phyloP scores from a whole-genome alignment of 768 basidiomycete species.

The Dentipellis sp. region DNA sequence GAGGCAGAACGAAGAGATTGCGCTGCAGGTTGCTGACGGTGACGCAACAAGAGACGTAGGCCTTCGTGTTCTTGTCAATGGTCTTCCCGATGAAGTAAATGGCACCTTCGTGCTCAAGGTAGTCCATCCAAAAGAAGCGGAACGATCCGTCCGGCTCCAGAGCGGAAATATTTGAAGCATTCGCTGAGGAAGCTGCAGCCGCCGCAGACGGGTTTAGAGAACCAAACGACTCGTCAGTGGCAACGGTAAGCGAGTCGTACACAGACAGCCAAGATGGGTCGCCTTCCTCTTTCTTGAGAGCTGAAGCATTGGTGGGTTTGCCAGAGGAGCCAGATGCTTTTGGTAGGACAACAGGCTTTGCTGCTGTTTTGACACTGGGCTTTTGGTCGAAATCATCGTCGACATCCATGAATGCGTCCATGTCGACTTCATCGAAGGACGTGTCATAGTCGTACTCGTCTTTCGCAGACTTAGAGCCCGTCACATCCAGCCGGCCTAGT shows the following conservation, averaged over 20 bases:
- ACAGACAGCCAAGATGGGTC: slow-evolving; percentile 66
- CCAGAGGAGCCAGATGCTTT: slow-evolving; percentile 15
- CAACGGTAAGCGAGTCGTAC: slow-evolving; percentile 62
- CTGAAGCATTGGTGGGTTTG: slow-evolving; percentile 15
- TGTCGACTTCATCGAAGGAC: slow-evolving; percentile 44
- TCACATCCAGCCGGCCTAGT: slow-evolving; percentile 50
- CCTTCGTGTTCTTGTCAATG: slow-evolving; percentile 58
- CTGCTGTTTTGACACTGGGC: slow-evolving; percentile 12
- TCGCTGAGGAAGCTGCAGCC: slow-evolving; percentile 21
- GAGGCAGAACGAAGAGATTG: slow-evolving; percentile 84
- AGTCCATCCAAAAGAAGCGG: slow-evolving; percentile 94
- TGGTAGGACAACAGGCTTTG: slow-evolving; percentile 23
- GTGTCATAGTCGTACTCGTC: slow-evolving; percentile 28
- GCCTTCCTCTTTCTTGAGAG: slow-evolving; percentile 34
- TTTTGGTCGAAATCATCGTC: slow-evolving; percentile 41
- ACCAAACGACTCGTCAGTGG: slow-evolving; percentile 52
- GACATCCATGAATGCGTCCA: slow-evolving; percentile 50
- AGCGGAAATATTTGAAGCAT: slow-evolving; percentile 39
- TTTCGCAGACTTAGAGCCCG: slow-evolving; percentile 22
- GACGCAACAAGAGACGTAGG: slow-evolving; percentile 81
- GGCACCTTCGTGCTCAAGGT: slow-evolving; percentile 77
- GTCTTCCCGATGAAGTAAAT: slow-evolving; percentile 90
- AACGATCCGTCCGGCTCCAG: slow-evolving; percentile 81
- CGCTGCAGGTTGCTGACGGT: slow-evolving; percentile 80
- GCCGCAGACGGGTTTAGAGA: slow-evolving; percentile 23